These are phyloP conservation scores for Hydrangea macrophylla DNA, from an alignment of 148 eudicot species.

Conservation along the genomic window DNA sequence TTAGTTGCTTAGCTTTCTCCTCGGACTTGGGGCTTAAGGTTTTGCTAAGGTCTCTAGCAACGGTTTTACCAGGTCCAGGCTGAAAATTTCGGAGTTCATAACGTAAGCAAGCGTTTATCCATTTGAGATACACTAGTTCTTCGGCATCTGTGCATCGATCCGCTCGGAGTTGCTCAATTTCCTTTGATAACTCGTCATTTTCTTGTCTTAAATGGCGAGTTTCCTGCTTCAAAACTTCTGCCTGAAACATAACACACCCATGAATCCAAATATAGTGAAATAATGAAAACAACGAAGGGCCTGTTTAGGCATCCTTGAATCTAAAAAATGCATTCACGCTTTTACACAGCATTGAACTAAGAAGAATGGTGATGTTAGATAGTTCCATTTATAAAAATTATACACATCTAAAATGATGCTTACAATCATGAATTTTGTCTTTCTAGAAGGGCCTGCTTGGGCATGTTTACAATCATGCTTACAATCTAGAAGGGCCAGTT, in stretches of 20 bases:
- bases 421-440: no score
- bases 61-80: constrained; percentile 51
- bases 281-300: no score
- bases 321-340: no score
- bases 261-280: no score
- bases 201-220: constrained; percentile 32
- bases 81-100: constrained; percentile 59
- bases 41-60: constrained; percentile 50
- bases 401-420: no score
- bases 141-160: constrained; percentile 61
- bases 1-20: constrained; percentile 69
- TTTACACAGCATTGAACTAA: no score
- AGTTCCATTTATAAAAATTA: no score
- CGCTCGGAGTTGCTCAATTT: constrained; percentile 49
- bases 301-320: background rate
- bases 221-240: constrained; percentile 37
- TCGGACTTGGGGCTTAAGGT: constrained; percentile 74
- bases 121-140: constrained; percentile 67
- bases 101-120: constrained; percentile 78
- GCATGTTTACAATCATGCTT: no score
- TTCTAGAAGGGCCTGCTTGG: no score
- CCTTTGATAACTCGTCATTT: constrained; percentile 43
- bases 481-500: no score
- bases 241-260: constrained; percentile 27
- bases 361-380: no score